Conservation (phyloP, 2,329 filamentous ascomycete species). For the Grosmannia clavigera region DNA sequence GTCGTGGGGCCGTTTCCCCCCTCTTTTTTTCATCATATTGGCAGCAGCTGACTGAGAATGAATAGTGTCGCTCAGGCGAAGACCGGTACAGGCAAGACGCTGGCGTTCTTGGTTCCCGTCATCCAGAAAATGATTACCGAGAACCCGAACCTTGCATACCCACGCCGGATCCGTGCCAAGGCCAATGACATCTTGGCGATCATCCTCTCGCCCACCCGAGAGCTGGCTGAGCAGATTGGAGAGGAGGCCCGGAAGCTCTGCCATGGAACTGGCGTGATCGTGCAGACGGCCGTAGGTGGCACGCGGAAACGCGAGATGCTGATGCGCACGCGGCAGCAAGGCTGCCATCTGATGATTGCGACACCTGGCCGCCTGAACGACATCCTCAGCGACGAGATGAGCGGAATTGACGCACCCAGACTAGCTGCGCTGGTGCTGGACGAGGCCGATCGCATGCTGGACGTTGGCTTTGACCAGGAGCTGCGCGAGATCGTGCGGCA, state of each 20-base stretch:
- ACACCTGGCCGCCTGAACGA: constrained; percentile 85
- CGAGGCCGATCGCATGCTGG: constrained; percentile 96
- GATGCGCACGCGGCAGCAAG: constrained; percentile 52
- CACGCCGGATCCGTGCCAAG: constrained; percentile 22
- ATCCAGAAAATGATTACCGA: constrained; percentile 63
- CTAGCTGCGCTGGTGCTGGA: constrained; percentile 85
- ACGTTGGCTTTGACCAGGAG: constrained; percentile 70
- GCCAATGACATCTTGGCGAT: constrained; percentile 54
- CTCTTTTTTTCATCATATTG: background rate
- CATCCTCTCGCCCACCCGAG: constrained; percentile 67
- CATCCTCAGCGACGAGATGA: constrained; percentile 53
- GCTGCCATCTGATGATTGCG: constrained; percentile 81
- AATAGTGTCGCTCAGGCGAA: constrained; percentile 78
- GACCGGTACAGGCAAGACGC: constrained; percentile 92
- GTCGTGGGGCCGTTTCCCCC: background rate
- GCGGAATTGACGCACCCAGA: constrained; percentile 58
- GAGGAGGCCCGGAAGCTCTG: constrained; percentile 63
- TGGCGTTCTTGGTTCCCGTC: constrained; percentile 81
- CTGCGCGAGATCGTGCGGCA: constrained; percentile 46
- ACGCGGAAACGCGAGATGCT: constrained; percentile 65
- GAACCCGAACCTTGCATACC: constrained; percentile 47
- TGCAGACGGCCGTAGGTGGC: constrained; percentile 78
- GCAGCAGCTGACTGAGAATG: background rate
- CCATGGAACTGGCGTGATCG: constrained; percentile 49
- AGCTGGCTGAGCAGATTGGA: constrained; percentile 70